Percentiles rank a stretch among this genome's conserved stretches.
Conservation (phyloP, 768 basidiomycete species). For the Pulveroboletus sp. region DNA sequence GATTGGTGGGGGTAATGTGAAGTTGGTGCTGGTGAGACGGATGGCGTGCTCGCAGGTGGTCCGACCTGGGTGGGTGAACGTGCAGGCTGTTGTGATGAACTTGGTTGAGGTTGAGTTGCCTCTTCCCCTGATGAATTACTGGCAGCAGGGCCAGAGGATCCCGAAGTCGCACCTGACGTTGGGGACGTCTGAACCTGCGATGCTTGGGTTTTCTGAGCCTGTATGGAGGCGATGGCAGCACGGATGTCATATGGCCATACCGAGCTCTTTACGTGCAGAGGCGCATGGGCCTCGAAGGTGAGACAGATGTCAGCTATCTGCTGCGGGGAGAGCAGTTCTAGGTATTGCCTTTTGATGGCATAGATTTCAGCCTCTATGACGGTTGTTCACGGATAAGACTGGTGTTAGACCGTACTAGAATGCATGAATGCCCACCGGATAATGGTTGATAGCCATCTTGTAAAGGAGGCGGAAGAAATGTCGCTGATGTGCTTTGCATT, state of each 20-base stretch:
- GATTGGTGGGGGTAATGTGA: conserved; percentile 50
- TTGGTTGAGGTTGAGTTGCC: conserved; percentile 12
- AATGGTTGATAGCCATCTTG: conserved; percentile 33
- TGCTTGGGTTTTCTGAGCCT: conserved; percentile 24
- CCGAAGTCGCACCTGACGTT: conserved; percentile 7
- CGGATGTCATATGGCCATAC: conserved; percentile 72
- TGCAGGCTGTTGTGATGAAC: conserved; percentile 16
- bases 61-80: conserved; percentile 24
- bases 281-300: conserved; percentile 63
- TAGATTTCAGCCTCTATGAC: conserved; percentile 41
- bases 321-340: conserved; percentile 57
- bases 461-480: conserved; percentile 34
- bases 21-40: conserved; percentile 19
- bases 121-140: conserved; percentile 14
- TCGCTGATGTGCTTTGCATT: conserved; percentile 50
- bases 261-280: conserved; percentile 56
- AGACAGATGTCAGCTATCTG: conserved; percentile 81
- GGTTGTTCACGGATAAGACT: conserved; percentile 22
- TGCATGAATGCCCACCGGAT: conserved; percentile 31
- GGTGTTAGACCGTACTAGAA: conserved; percentile 14
- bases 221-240: conserved; percentile 54
- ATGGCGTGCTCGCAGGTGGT: conserved; percentile 15
- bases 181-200: conserved; percentile 17
- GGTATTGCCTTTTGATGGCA: conserved; percentile 67
- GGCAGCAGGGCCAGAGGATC: conserved; percentile 11